Evolutionary conservation across 257 asterid genomes (phyloP).

Genomic region (Solanum chmielewskii): DNA sequence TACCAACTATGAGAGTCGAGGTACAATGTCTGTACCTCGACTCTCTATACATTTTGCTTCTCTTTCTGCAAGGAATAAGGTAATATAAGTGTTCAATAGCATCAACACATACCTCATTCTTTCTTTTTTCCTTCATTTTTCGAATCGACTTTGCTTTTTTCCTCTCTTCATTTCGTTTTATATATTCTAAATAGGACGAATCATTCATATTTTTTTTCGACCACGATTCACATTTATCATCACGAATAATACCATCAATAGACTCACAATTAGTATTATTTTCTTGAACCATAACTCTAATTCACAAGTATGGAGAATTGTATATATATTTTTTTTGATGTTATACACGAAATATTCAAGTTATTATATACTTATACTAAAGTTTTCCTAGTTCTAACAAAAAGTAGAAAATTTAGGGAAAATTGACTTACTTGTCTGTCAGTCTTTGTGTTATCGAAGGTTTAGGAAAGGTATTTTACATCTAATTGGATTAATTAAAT

Average conservation of each 20-base stretch:
- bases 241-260: background rate
- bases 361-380: background rate
- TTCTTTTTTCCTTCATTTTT: background rate
- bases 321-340: background rate
- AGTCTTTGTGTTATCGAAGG: background rate
- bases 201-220: background rate
- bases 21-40: background rate
- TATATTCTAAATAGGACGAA: background rate
- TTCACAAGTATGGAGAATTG: background rate
- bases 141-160: too few relatives aligned
- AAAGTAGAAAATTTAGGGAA: background rate
- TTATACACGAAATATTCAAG: background rate
- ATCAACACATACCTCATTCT: background rate
- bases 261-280: background rate
- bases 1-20: background rate
- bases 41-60: background rate
- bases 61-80: background rate
- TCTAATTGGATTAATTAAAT: too few relatives aligned
- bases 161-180: background rate
- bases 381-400: background rate
- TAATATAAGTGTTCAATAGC: background rate
- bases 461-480: too few relatives aligned
- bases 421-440: background rate
- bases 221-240: background rate
- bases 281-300: background rate